Conservation (phyloP, 2,329 filamentous ascomycete genomes). For the Hypoxylon sp. region DNA sequence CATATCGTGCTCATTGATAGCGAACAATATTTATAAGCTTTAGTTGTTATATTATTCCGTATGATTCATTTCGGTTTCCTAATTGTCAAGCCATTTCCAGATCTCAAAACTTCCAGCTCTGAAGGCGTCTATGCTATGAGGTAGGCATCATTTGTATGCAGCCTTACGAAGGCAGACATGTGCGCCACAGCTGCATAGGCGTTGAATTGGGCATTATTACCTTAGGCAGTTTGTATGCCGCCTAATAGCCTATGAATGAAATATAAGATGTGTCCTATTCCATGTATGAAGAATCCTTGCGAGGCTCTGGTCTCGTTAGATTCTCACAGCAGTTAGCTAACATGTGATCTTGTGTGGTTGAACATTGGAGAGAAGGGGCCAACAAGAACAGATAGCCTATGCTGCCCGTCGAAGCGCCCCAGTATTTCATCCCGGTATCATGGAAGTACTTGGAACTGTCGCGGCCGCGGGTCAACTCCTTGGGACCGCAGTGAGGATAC, state of each 20-base stretch:
- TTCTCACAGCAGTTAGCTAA: background rate
- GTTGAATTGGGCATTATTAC: background rate
- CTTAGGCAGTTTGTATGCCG: background rate
- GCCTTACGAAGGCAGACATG: background rate
- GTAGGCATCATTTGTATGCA: background rate
- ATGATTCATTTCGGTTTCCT: too few species aligned
- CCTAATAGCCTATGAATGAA: background rate
- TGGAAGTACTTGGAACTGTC: slow-evolving; percentile 21
- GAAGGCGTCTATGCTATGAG: too few species aligned
- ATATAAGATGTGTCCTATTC: background rate
- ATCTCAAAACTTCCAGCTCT: too few species aligned
- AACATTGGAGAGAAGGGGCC: background rate
- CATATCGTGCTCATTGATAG: too few species aligned
- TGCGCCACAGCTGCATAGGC: background rate
- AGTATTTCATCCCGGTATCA: background rate
- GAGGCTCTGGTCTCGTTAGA: background rate
- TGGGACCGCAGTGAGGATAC: background rate
- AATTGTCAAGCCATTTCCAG: too few species aligned
- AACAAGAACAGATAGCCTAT: background rate
- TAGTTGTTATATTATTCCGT: too few species aligned
- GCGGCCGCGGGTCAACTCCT: slow-evolving; percentile 22
- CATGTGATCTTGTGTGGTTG: background rate
- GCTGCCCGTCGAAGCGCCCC: background rate
- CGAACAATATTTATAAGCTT: too few species aligned
- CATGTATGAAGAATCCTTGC: background rate